These are phyloP conservation scores for Globisporangium radiosum DNA, from an alignment of 352 stramenopile species.

Conservation along the genomic window DNA sequence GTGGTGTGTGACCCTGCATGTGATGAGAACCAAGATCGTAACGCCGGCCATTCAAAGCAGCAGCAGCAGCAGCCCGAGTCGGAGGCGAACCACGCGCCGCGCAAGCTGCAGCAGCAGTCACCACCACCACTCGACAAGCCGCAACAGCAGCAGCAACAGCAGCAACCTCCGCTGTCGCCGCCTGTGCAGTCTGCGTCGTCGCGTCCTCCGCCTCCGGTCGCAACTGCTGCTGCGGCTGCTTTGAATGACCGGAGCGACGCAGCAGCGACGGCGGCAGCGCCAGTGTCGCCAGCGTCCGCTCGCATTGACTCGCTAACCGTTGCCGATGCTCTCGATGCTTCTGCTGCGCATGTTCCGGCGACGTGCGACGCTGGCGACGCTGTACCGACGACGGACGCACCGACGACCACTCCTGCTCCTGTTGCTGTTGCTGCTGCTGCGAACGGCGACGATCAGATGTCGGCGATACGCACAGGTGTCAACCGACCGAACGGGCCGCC, in stretches of 20 bases:
- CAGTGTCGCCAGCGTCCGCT: slow-evolving; percentile 14
- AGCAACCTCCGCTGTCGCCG: background rate
- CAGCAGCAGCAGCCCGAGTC: slow-evolving; percentile 4
- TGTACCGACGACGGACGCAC: background rate
- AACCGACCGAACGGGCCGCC: slow-evolving; percentile 1
- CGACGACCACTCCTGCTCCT: slow-evolving; percentile 18
- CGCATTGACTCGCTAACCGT: slow-evolving; percentile 15
- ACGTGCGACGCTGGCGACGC: background rate
- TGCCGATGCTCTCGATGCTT: slow-evolving; percentile 7
- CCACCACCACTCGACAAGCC: background rate
- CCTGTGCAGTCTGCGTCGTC: background rate
- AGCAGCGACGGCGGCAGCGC: slow-evolving; percentile 1
- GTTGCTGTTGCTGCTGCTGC: slow-evolving; percentile 13
- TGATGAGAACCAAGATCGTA: slow-evolving; percentile 11
- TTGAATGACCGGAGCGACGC: slow-evolving; percentile 8
- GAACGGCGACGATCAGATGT: background rate
- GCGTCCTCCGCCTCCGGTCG: no score
- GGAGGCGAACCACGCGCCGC: background rate
- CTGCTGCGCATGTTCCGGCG: slow-evolving; percentile 12
- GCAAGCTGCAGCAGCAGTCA: background rate
- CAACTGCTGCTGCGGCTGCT: slow-evolving; percentile 8
- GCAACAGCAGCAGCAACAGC: background rate
- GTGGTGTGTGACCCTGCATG: slow-evolving; percentile 37
- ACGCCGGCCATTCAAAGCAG: slow-evolving; percentile 12
- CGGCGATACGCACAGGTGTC: background rate